These are phyloP conservation scores for Linderina pennispora DNA, from an alignment of 192 early-diverging fungal species.

Conservation along the genomic window DNA sequence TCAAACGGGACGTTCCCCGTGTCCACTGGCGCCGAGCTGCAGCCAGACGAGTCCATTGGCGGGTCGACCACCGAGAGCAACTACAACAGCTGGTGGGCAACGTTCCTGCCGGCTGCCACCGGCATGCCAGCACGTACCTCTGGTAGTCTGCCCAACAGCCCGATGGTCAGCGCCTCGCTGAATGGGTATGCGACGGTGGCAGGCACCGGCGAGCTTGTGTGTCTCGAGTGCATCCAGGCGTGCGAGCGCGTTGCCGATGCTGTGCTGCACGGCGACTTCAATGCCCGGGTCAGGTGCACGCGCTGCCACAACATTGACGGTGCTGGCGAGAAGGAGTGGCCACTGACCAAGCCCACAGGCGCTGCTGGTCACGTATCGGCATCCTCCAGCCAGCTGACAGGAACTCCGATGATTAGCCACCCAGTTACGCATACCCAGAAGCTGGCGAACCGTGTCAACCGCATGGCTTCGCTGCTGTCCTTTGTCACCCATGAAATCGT, in stretches of 20 bases:
- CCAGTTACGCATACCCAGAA: constrained; percentile 33
- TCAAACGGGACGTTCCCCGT: neutral
- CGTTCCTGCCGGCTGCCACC: constrained; percentile 18
- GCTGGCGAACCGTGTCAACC: constrained; percentile 43
- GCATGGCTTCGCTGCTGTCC: constrained; percentile 42
- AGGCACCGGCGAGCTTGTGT: constrained; percentile 24
- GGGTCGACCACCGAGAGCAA: no score
- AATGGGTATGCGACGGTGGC: constrained; percentile 18
- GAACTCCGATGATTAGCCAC: constrained; percentile 29
- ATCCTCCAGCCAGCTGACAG: no score
- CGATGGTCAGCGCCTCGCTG: neutral
- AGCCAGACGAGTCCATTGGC: no score
- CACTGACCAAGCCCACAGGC: constrained; percentile 3
- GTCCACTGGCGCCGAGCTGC: neutral
- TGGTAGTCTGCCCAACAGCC: neutral
- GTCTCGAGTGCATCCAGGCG: constrained; percentile 42
- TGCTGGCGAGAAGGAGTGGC: constrained; percentile 14
- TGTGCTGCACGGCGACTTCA: constrained; percentile 42
- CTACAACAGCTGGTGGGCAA: constrained; percentile 43
- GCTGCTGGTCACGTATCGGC: no score
- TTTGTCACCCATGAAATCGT: constrained; percentile 53
- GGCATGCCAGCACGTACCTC: neutral
- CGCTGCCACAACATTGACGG: constrained; percentile 26
- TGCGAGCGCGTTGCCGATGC: constrained; percentile 45
- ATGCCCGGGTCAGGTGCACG: constrained; percentile 33